Evolutionary conservation across 176 grass and related monocot genomes (phyloP).

Genomic region (Eleusine indica): DNA sequence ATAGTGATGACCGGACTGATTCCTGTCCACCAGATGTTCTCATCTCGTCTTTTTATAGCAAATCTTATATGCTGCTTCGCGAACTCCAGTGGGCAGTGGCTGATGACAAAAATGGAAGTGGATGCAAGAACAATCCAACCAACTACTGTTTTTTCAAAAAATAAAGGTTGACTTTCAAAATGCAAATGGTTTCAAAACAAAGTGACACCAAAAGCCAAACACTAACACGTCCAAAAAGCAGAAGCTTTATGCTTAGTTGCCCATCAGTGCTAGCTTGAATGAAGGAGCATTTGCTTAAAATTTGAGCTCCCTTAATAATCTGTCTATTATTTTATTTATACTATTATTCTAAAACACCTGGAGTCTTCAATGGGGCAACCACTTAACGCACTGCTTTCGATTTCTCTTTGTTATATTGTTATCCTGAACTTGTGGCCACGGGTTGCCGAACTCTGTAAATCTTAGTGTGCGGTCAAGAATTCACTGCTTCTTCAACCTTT

Average conservation of each 20-base stretch:
- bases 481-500: not conserved
- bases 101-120: constrained; percentile 5
- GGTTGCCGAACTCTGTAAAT: not conserved
- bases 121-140: constrained; percentile 14
- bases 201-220: constrained; percentile 13
- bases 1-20: not conserved
- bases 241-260: not conserved
- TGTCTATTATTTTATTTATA: no score
- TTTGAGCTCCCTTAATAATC: not conserved
- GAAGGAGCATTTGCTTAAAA: constrained; percentile 16
- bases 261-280: constrained; percentile 12
- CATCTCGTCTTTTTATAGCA: constrained; percentile 11
- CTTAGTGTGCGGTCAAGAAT: not conserved
- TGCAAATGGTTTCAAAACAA: not conserved
- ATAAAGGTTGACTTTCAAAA: not conserved
- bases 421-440: not conserved
- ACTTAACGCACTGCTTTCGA: constrained; percentile 12
- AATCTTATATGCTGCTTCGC: not conserved
- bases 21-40: not conserved
- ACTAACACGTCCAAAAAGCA: constrained; percentile 16
- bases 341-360: not conserved
- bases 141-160: not conserved
- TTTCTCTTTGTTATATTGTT: not conserved
- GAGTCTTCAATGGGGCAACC: constrained; percentile 23
- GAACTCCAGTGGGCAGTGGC: not conserved